Evolutionary conservation across 768 basidiomycete genomes (phyloP), one percentile per base, ranked within the genome.

Genomic region (Kwoniella dendrophila): DNA sequence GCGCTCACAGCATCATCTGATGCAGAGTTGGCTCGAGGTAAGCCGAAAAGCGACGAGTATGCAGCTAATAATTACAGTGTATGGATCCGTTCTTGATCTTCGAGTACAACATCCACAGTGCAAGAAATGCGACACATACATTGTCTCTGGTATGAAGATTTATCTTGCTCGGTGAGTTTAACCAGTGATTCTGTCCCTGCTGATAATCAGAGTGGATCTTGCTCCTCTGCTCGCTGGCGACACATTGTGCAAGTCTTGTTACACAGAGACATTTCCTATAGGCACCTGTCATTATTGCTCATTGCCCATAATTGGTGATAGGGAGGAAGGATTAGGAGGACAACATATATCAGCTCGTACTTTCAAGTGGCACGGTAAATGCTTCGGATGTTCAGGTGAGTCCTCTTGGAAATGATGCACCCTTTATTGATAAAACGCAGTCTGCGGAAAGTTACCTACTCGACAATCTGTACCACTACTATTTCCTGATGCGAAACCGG

Each of bases 1-100:
- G 44, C 51, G 4, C 50, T 61, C 16, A 30, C 30, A 4, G 38
- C 51, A 11, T 20, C 36, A 5, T 32, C 43, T 8, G 59, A 54
- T n/a, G 45, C 49, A 16, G 63, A 64, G 33, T 32, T 64, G 29
- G 63, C 63, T 1, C 29, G 63, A 55, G 63, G 63, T 64, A 38
- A 45, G 63, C 18, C n/a, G 2, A 4, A 22, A 11, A 30, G 10
- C 29, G 18, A 33, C 6, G 18, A 38, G n/a, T 4, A 5, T 3
- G 36, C 22, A 14, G 38, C 51, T 51, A 49, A 57, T 33, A n/a
- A 30, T 14, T 8, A 11, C 4, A 64, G 63, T 64, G 10, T 64
- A 64, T 29, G 63, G 63, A 1, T 53, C 63, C 0, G 63, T 64
- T 1, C 30, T 64, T 8, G 56, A 64, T 10, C 56, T 22, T 26